phyloP scores from a whole-genome alignment of 1,139 yeast genomes.

The Taphrina betulina region DNA sequence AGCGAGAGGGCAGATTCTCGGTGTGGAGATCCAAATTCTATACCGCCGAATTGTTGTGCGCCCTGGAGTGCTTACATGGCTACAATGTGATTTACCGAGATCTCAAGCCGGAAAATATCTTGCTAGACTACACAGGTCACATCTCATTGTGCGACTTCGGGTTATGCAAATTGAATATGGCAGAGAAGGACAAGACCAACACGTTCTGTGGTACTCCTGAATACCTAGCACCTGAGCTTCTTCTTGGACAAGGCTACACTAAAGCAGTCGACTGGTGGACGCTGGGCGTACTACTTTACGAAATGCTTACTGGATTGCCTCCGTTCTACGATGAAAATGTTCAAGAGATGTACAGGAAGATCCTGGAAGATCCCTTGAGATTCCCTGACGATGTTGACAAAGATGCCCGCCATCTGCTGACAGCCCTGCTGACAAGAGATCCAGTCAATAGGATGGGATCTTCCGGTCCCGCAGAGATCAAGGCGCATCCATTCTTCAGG shows the following conservation, averaged over 20 bases:
- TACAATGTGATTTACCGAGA: conserved; percentile 92
- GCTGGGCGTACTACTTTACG: conserved; percentile 84
- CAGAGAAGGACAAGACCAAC: conserved; percentile 78
- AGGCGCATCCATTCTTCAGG: conserved; percentile 79
- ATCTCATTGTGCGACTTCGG: conserved; percentile 98
- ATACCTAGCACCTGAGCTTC: conserved; percentile 89
- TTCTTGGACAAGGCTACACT: conserved; percentile 90
- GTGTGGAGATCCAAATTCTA: conserved; percentile 87
- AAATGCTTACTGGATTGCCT: conserved; percentile 95
- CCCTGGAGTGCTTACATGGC: conserved; percentile 86
- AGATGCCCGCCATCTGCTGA: conserved; percentile 80
- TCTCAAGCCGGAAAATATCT: conserved; percentile 90
- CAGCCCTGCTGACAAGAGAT: conserved; percentile 76
- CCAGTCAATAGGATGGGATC: conserved; percentile 75
- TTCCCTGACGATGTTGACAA: conserved; percentile 88
- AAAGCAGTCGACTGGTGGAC: conserved; percentile 99
- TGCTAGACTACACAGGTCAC: conserved; percentile 93
- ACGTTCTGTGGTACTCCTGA: conserved; percentile 96
- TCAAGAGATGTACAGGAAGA: conserved; percentile 91
- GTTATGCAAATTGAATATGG: conserved; percentile 90
- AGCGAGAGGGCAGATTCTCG: conserved; percentile 84
- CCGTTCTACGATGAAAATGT: conserved; percentile 94
- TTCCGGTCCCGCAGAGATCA: conserved; percentile 82
- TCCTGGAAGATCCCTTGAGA: conserved; percentile 78
- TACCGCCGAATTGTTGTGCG: conserved; percentile 88